phyloP scores from a whole-genome alignment of 1,139 yeast genomes.

The Suhomyces terraborum region DNA sequence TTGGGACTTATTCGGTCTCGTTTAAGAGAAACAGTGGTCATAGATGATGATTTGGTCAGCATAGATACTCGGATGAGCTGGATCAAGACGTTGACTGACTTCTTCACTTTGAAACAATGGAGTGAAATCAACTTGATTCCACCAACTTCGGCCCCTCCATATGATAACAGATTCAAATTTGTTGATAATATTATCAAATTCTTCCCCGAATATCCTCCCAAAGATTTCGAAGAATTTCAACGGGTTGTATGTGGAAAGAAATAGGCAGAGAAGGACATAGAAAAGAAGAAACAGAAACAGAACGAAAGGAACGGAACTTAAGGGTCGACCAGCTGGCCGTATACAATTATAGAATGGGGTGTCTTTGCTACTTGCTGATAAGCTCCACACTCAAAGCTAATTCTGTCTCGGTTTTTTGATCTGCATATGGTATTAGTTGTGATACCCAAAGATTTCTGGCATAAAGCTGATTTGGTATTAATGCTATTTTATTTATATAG shows the following conservation, averaged over 20 bases:
- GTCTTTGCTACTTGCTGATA: too few species aligned
- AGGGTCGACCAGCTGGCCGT: too few species aligned
- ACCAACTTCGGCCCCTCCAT: slow-evolving; percentile 18
- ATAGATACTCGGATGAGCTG: slow-evolving; percentile 71
- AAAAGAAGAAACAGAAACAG: too few species aligned
- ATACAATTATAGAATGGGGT: too few species aligned
- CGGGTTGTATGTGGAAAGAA: slow-evolving; percentile 9
- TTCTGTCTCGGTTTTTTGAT: too few species aligned
- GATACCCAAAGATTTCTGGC: too few species aligned
- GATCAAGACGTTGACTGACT: slow-evolving; percentile 69
- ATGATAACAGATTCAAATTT: slow-evolving; percentile 19
- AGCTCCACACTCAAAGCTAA: too few species aligned
- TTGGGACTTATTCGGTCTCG: slow-evolving; percentile 59
- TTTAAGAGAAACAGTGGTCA: slow-evolving; percentile 46
- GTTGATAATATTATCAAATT: slow-evolving; percentile 34
- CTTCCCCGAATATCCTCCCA: slow-evolving; percentile 48
- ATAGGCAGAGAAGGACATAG: too few species aligned
- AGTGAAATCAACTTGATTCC: slow-evolving; percentile 39
- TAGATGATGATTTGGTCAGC: slow-evolving; percentile 51
- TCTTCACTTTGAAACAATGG: slow-evolving; percentile 61
- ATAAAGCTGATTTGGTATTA: too few species aligned
- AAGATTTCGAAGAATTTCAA: slow-evolving; percentile 35
- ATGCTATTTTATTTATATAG: too few species aligned
- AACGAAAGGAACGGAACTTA: too few species aligned
- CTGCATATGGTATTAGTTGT: too few species aligned